Conservation (phyloP, 176 grass and related monocot genomes). For the Chloris gayana region DNA sequence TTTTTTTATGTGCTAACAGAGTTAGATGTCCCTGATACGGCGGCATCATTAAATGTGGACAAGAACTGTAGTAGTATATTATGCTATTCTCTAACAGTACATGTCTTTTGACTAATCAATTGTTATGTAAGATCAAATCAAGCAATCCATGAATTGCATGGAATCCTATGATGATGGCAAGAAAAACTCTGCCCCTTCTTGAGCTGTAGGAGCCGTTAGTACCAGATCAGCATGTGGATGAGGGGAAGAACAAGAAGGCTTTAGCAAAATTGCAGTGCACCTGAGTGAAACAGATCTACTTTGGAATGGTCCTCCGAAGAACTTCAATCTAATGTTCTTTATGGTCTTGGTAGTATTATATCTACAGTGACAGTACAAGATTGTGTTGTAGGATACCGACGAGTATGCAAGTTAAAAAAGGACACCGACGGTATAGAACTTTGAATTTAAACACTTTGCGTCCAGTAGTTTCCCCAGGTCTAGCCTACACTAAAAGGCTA, state of each 20-base stretch:
- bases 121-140: conserved; percentile 26
- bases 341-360: conserved; percentile 31
- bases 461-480: neutral
- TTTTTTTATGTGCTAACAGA: neutral
- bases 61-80: conserved; percentile 20
- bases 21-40: neutral
- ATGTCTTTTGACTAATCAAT: conserved; percentile 11
- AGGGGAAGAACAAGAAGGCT: conserved; percentile 23
- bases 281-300: conserved; percentile 44
- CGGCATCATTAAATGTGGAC: neutral
- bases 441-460: conserved; percentile 33
- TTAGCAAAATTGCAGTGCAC: conserved; percentile 8
- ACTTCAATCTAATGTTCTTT: conserved; percentile 23
- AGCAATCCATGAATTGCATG: neutral
- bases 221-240: neutral
- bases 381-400: conserved; percentile 30
- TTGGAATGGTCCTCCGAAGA: conserved; percentile 35
- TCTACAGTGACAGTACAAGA: conserved; percentile 24
- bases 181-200: conserved; percentile 20
- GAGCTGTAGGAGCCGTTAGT: conserved; percentile 19
- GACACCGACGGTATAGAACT: conserved; percentile 31
- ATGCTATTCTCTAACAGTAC: conserved; percentile 13
- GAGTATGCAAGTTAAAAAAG: conserved; percentile 35
- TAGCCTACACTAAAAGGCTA: conserved; percentile 27
- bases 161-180: conserved; percentile 32